Conservation (phyloP, 2,329 filamentous ascomycete species). For the Trichophyton simii region DNA sequence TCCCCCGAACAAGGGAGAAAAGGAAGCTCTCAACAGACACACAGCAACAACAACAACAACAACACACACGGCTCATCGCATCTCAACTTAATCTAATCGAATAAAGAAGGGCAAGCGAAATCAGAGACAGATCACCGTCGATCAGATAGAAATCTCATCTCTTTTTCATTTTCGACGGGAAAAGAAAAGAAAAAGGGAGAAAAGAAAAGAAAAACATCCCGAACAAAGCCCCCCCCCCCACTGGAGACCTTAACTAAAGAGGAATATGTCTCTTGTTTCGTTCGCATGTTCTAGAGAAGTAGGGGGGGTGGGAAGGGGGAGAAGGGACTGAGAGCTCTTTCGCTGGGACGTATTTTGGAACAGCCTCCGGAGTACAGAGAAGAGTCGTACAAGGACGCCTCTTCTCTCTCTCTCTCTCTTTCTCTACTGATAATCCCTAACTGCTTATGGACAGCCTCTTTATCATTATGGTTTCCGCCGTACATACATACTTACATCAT, state of each 20-base stretch:
- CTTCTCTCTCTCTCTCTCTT: background rate
- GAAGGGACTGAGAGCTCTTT: too few relatives aligned
- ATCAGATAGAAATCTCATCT: background rate
- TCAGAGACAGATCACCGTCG: background rate
- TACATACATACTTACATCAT: background rate
- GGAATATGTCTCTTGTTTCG: too few relatives aligned
- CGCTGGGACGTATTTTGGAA: too few relatives aligned
- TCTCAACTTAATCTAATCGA: background rate
- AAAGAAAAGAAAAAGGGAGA: background rate
- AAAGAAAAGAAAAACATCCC: background rate
- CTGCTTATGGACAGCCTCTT: background rate
- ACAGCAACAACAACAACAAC: too few relatives aligned
- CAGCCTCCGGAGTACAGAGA: background rate
- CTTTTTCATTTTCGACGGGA: background rate
- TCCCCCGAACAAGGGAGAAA: background rate
- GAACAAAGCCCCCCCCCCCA: background rate
- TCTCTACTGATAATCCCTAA: background rate
- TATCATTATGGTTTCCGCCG: background rate
- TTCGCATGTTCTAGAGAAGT: too few relatives aligned
- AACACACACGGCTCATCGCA: background rate
- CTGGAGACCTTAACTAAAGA: background rate
- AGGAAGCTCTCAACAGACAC: background rate
- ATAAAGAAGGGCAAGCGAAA: background rate
- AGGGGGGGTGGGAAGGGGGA: too few relatives aligned
- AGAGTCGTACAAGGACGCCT: background rate